These are phyloP conservation scores for Phoma sp. DNA, from an alignment of 2,329 filamentous ascomycete species.

Conservation along the genomic window DNA sequence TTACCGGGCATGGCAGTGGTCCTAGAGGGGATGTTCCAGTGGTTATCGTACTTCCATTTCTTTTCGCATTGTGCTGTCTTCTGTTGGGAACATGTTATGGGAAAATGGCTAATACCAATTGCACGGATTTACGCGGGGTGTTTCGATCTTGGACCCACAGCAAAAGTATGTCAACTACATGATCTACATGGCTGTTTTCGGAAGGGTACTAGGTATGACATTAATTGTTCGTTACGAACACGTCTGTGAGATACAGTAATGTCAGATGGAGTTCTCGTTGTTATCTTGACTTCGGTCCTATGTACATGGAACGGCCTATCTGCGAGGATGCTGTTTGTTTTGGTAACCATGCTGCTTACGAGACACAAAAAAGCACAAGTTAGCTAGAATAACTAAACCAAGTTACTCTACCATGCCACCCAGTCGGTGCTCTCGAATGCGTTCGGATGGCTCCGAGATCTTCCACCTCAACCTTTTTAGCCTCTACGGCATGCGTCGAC, in stretches of 20 bases:
- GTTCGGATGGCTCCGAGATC: background rate
- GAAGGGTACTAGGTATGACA: background rate
- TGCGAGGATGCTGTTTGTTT: conserved; percentile 12
- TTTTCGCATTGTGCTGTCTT: conserved; percentile 7
- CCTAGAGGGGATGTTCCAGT: background rate
- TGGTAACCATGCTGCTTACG: conserved; percentile 10
- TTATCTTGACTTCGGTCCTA: conserved; percentile 4
- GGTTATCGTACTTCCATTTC: background rate
- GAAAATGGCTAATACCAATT: conserved; percentile 8
- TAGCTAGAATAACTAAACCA: conserved; percentile 10
- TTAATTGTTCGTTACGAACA: conserved; percentile 3
- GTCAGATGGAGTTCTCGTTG: conserved; percentile 8
- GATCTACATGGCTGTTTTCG: conserved; percentile 13
- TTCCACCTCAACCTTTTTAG: background rate
- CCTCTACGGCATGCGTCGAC: background rate
- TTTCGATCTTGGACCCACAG: conserved; percentile 14
- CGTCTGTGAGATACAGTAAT: conserved; percentile 6
- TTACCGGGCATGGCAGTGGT: background rate
- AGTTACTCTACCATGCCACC: conserved; percentile 2
- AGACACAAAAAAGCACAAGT: conserved; percentile 10
- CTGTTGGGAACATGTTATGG: conserved; percentile 9
- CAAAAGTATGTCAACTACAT: conserved; percentile 17
- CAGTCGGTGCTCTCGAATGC: background rate
- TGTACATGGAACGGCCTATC: conserved; percentile 10
- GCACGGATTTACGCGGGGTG: conserved; percentile 9